Conservation (phyloP, 768 basidiomycete species). For the Collybia sordida region DNA sequence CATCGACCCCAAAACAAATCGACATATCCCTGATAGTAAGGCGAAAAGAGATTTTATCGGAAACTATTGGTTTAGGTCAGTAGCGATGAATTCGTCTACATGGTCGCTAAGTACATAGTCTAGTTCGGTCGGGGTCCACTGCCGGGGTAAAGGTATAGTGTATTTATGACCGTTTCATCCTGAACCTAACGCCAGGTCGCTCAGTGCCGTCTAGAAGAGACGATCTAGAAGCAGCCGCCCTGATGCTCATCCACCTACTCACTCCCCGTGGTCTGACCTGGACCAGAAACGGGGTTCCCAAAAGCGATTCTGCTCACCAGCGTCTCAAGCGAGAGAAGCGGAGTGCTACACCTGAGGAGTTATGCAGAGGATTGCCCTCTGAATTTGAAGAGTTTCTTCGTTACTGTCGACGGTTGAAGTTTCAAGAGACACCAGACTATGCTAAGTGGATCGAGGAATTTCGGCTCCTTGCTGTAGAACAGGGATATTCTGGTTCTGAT, state of each 20-base stretch:
- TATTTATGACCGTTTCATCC: constrained; percentile 1
- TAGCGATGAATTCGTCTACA: neutral
- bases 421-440: constrained; percentile 71
- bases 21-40: constrained; percentile 73
- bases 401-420: constrained; percentile 69
- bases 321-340: constrained; percentile 66
- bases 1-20: constrained; percentile 60
- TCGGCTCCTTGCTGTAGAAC: constrained; percentile 54
- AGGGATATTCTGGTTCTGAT: constrained; percentile 57
- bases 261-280: constrained; percentile 75
- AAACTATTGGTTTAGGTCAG: constrained; percentile 80
- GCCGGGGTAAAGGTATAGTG: constrained; percentile 64
- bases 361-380: constrained; percentile 66
- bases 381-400: constrained; percentile 78
- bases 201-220: constrained; percentile 78
- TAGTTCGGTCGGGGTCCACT: constrained; percentile 74
- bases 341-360: constrained; percentile 56
- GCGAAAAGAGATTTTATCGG: constrained; percentile 74
- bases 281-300: constrained; percentile 82
- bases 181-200: constrained; percentile 6
- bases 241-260: constrained; percentile 80
- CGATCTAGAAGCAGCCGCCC: constrained; percentile 73
- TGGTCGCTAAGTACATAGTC: constrained; percentile 1
- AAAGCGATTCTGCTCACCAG: constrained; percentile 61
- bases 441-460: constrained; percentile 65